phyloP scores from a whole-genome alignment of 2,329 filamentous ascomycete genomes.

The Fusarium sp. region DNA sequence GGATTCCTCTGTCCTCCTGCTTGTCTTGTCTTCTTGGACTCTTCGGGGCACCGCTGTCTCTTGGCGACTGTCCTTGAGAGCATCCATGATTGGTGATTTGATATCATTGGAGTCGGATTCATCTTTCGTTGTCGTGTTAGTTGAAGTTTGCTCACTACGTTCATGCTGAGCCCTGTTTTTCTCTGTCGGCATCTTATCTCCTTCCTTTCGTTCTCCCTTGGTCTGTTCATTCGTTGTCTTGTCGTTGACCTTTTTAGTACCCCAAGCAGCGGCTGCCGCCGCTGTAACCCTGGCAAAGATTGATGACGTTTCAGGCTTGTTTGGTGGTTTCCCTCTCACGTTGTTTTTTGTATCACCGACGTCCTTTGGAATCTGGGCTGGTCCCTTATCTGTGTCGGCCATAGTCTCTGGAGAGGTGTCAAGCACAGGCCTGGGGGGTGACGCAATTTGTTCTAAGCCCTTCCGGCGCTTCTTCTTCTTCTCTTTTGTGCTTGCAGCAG shows the following conservation, averaged over 20 bases:
- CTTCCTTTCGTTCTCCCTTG: constrained; percentile 52
- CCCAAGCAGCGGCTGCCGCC: constrained; percentile 43
- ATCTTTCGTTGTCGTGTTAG: neutral
- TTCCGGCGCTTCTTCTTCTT: constrained; percentile 35
- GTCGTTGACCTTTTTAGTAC: constrained; percentile 32
- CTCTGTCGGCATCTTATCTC: constrained; percentile 4
- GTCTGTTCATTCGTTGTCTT: constrained; percentile 50
- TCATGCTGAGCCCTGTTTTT: neutral
- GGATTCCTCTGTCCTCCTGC: constrained; percentile 40
- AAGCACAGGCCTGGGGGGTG: constrained; percentile 9
- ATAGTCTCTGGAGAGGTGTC: constrained; percentile 15
- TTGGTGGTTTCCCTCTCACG: neutral
- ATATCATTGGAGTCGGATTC: neutral
- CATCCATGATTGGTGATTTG: neutral
- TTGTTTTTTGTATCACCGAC: neutral
- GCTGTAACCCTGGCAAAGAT: constrained; percentile 26
- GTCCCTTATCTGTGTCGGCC: neutral
- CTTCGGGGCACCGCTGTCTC: constrained; percentile 10
- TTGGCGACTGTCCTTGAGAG: constrained; percentile 47
- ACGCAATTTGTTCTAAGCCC: neutral
- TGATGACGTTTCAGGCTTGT: constrained; percentile 16
- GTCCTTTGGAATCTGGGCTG: neutral
- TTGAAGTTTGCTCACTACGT: neutral
- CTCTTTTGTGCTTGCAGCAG: constrained; percentile 48
- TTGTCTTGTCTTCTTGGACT: neutral